These are phyloP conservation scores for Golubevia sp. DNA, from an alignment of 1,284 basidiomycete genomes.

Conservation along the genomic window DNA sequence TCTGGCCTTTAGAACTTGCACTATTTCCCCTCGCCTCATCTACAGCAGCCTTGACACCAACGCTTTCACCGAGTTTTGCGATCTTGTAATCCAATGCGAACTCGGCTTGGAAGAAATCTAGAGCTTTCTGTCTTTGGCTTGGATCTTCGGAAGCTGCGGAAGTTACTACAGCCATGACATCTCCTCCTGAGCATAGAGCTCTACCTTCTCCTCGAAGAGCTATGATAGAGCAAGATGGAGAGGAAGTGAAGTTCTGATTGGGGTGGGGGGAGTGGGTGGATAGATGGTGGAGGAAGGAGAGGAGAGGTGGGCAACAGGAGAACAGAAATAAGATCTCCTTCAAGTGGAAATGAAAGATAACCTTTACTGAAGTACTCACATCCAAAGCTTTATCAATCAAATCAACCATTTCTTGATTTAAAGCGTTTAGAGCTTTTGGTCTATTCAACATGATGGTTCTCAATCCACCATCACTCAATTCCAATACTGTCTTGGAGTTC, in stretches of 20 bases:
- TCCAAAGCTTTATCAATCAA: conserved; percentile 75
- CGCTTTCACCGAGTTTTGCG: conserved; percentile 64
- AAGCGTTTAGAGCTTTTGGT: conserved; percentile 80
- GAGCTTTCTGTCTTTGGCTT: conserved; percentile 66
- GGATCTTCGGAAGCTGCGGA: conserved; percentile 29
- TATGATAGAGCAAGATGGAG: conserved; percentile 25
- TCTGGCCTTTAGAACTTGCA: not conserved
- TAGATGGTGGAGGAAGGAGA: not conserved
- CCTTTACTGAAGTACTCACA: conserved; percentile 64
- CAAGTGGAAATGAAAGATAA: not conserved
- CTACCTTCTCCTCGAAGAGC: conserved; percentile 68
- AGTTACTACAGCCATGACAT: conserved; percentile 71
- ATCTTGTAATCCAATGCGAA: conserved; percentile 88
- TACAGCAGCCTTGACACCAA: conserved; percentile 20
- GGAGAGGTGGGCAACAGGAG: not conserved
- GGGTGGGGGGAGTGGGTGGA: not conserved
- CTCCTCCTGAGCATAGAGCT: conserved; percentile 93
- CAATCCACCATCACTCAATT: conserved; percentile 38
- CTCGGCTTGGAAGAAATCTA: conserved; percentile 90
- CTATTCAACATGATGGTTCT: conserved; percentile 81
- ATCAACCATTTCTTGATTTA: conserved; percentile 81
- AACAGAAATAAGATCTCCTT: not conserved
- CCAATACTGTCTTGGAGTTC: too few species aligned
- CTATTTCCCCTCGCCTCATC: conserved; percentile 65
- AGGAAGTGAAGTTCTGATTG: conserved; percentile 6